A percentile compares a stretch with the other conserved stretches of the same genome.
These are phyloP conservation scores for Sclerotinia minor DNA, from an alignment of 2,329 filamentous ascomycete genomes.

Conservation along the genomic window DNA sequence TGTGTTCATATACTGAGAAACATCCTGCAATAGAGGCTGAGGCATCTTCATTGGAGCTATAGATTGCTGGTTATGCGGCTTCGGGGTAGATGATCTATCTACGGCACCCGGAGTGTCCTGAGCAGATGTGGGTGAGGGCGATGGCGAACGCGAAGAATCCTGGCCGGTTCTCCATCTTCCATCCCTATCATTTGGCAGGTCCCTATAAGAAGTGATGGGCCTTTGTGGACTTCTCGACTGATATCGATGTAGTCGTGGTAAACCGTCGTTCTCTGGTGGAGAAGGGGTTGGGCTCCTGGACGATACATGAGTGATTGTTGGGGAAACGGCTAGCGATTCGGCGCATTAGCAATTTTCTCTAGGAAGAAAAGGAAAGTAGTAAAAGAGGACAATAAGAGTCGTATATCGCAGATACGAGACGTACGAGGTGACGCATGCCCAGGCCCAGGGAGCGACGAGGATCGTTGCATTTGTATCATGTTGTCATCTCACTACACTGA, in stretches of 20 bases:
- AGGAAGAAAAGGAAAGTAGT: neutral
- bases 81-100: conserved; percentile 30
- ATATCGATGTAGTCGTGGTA: conserved; percentile 51
- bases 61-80: conserved; percentile 27
- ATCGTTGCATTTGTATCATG: conserved; percentile 44
- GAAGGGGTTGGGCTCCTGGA: conserved; percentile 59
- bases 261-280: conserved; percentile 52
- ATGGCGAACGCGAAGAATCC: conserved; percentile 27
- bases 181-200: conserved; percentile 48
- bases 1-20: conserved; percentile 65
- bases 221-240: conserved; percentile 57
- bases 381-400: neutral
- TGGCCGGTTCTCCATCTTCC: conserved; percentile 44
- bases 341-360: conserved; percentile 25
- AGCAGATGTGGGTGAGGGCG: conserved; percentile 33
- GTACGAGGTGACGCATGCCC: conserved; percentile 42
- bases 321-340: conserved; percentile 49
- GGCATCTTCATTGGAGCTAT: conserved; percentile 35
- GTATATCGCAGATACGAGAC: conserved; percentile 29
- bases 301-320: conserved; percentile 51
- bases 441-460: conserved; percentile 42
- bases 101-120: conserved; percentile 39
- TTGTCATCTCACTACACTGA: conserved; percentile 38
- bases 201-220: conserved; percentile 48
- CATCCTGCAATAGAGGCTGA: conserved; percentile 61